Evolutionary conservation across 179 eudicot genomes (phyloP).

Genomic region (Beta macrorhiza): DNA sequence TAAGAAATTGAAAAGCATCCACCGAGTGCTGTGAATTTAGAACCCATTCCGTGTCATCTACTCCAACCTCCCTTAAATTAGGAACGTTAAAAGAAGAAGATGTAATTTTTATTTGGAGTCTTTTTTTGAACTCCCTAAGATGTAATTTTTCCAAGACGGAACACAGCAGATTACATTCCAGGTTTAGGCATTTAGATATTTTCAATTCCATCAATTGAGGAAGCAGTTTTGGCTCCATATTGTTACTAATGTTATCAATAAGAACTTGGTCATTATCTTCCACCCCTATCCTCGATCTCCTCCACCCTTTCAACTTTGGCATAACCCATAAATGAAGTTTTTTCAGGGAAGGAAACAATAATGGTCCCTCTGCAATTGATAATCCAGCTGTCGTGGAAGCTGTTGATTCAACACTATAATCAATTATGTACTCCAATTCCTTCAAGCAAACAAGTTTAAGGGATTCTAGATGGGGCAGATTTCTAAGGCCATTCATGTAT

Average conservation of each 20-base stretch:
- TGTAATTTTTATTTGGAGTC: too few relatives aligned
- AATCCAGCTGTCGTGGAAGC: too few relatives aligned
- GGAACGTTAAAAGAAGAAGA: background rate
- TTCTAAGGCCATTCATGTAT: background rate
- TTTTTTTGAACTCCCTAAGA: background rate
- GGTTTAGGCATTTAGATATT: background rate
- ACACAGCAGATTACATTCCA: too few relatives aligned
- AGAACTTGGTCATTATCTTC: too few relatives aligned
- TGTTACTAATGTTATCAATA: too few relatives aligned
- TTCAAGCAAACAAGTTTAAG: background rate
- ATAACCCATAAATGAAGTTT: fast-evolving
- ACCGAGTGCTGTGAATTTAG: background rate
- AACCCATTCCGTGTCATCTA: background rate
- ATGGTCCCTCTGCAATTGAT: too few relatives aligned
- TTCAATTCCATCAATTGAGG: background rate
- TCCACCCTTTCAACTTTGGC: constrained; percentile 15
- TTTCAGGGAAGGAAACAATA: constrained; percentile 14
- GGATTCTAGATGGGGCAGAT: background rate
- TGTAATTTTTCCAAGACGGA: background rate
- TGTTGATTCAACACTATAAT: background rate
- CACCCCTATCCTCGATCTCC: too few relatives aligned
- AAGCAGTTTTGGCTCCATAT: constrained; percentile 2
- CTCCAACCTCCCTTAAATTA: background rate
- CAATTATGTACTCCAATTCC: constrained; percentile 7
- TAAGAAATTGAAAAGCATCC: background rate